Base-by-base conservation (phyloP, 768 basidiomycete species). In the Dendrothele bispora region DNA sequence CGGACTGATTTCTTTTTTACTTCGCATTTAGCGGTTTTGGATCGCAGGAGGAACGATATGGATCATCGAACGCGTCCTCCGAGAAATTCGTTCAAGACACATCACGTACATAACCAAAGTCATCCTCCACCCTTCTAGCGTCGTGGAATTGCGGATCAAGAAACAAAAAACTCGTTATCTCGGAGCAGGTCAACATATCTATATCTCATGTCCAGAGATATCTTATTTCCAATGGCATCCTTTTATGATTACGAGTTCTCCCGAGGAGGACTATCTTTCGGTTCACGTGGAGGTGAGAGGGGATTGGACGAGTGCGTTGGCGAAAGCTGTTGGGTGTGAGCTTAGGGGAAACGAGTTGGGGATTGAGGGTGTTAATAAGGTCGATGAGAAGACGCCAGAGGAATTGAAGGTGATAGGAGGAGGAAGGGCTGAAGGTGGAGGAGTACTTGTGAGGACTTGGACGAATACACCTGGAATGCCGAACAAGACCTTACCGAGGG, bases 161-260 rank as follows among this genome's bases (percentile, higher is more conserved):
- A 97, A 95, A 70, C 94, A 97, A 61, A 88, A 86, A 70, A 91
- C 83, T 0, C 83, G 73, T 2, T 83, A 80, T 25, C 78, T 80
- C 25, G 78, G 85, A 8, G 91, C 93, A 1, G 93, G 93, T n/a
- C 91, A 95, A 65, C 97, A 95, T 67, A 90, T 97, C 64, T 94
- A 95, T 74, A 66, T 97, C 38, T 85, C 74, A 53, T 93, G 90
- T 70, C 94, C 94, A 7, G 88, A 91, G 67, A 74, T 97, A 36
- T 91, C 88, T 17, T 95, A 91, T 72, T 95, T 88, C 77, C 92
- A 97, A 63, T 98, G 92, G 88, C 94, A 98, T 61, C 92, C 94
- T 8, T 97, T 97, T 77, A 95, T 93, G 15, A 79, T 97, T 50
- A 95, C 91, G 48, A 90, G 88, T 55, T 91, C 95, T 0, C 95